Evolutionary conservation across 1,284 basidiomycete genomes (phyloP), one percentile per base, ranked within the genome.

Genomic region (Puccinia hordei): DNA sequence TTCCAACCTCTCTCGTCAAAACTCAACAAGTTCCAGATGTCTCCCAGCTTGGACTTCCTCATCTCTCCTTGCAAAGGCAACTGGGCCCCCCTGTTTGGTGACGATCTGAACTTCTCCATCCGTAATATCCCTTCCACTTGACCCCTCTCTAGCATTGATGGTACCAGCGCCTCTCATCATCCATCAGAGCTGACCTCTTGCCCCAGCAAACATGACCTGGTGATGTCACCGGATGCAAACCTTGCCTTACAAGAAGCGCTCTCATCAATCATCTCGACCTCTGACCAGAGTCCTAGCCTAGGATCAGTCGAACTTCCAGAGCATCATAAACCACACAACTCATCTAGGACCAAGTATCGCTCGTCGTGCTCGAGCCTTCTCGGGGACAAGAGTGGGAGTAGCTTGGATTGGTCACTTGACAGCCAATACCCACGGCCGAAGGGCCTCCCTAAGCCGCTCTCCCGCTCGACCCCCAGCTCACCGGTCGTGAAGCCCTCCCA

Each of bases 241-340:
- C 44, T 55, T 33, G 55, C 76, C 1, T 72, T 79, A 61, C 76
- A 79, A 49, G 76, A 79, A 61, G 76, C 76, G 15, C 68, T 79
- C 51, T 68, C 63, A 46, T 79, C 66, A 30, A 79, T 79, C 38
- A 59, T 79, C 49, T 79, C 76, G 19, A 79, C 76, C 1, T 65
- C 66, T 55, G 76, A 79, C 46, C 61, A 27, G 35, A 66, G 38
- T 30, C 49, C 75, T 22, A n/a, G 57, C 30, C 46, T 59, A 65
- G 24, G n/a, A 73, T 75, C 59, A 12, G 59, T 49, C 13, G 46
- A 35, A 24, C 59, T 59, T 35, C 30, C 65, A 44, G n/a, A n/a
- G n/a, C n/a, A n/a, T n/a, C n/a, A 66, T 24, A 33, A 66, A 44
- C 12, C 66, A 46, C 27, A 68, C 13, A 9, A 19, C 66, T 49